Conservation (phyloP, 805 yeast species). For the Myxozyma vanderwaltii region DNA sequence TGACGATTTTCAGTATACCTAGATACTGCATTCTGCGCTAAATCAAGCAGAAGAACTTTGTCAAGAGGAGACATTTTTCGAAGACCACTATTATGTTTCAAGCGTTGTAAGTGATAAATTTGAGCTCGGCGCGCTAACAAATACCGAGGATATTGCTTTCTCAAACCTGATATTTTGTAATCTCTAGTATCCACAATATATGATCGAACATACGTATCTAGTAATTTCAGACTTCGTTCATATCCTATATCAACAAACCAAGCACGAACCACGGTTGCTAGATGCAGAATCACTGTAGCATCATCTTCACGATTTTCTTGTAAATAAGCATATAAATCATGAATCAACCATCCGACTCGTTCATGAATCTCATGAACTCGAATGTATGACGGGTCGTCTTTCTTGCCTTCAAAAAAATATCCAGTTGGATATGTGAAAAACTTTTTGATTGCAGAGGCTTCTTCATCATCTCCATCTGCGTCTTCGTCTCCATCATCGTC, state of each 20-base stretch:
- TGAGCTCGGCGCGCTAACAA: slow-evolving; percentile 74
- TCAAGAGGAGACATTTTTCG: slow-evolving; percentile 71
- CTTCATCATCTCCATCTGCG: slow-evolving; percentile 37
- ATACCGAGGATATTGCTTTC: slow-evolving; percentile 75
- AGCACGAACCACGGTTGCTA: slow-evolving; percentile 64
- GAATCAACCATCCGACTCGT: slow-evolving; percentile 64
- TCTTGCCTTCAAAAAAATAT: slow-evolving; percentile 61
- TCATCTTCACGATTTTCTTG: slow-evolving; percentile 59
- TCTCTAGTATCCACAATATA: slow-evolving; percentile 58
- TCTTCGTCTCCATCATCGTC: slow-evolving; percentile 25
- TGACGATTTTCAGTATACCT: slow-evolving; percentile 68
- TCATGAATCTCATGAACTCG: slow-evolving; percentile 64
- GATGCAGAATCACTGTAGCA: slow-evolving; percentile 60
- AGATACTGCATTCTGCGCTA: slow-evolving; percentile 66
- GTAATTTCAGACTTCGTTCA: slow-evolving; percentile 61
- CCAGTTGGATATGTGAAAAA: slow-evolving; percentile 63
- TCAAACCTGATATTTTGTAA: slow-evolving; percentile 63
- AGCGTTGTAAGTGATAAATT: slow-evolving; percentile 72
- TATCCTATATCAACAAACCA: slow-evolving; percentile 84
- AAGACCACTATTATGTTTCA: slow-evolving; percentile 68
- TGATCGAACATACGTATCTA: slow-evolving; percentile 56
- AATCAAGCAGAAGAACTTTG: slow-evolving; percentile 60
- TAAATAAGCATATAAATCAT: slow-evolving; percentile 55
- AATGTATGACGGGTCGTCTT: slow-evolving; percentile 48
- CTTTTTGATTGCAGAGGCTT: slow-evolving; percentile 48